Percentiles rank a stretch among this genome's conserved stretches.
These are phyloP conservation scores for Lichtheimia ornata DNA, from an alignment of 371 early-diverging fungal genomes.

Conservation along the genomic window DNA sequence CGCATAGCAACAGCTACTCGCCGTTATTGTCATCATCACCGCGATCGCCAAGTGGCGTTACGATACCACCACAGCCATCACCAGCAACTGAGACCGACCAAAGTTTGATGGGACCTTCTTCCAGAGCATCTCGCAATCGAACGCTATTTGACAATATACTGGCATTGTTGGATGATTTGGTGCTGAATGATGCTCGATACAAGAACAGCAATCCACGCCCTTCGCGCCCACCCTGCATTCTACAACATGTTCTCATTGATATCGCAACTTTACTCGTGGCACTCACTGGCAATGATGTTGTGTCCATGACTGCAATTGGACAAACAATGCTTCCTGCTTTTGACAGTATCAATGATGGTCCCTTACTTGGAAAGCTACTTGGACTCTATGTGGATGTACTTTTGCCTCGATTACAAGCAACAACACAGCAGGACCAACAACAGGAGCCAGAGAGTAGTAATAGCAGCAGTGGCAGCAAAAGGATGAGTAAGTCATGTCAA, in stretches of 20 bases:
- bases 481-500: too few species aligned
- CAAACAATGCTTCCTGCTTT: conserved; percentile 45
- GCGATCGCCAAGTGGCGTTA: too few species aligned
- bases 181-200: conserved; percentile 61
- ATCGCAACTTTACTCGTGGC: conserved; percentile 41
- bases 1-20: too few species aligned
- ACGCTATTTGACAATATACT: conserved; percentile 35
- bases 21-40: too few species aligned
- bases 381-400: conserved; percentile 40
- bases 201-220: conserved; percentile 53
- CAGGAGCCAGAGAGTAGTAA: background rate
- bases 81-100: too few species aligned
- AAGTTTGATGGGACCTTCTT: too few species aligned
- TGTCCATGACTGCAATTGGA: conserved; percentile 36
- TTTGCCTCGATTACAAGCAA: conserved; percentile 30
- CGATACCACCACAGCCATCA: too few species aligned
- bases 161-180: conserved; percentile 46
- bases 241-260: conserved; percentile 57
- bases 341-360: conserved; percentile 36
- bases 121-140: background rate
- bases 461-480: too few species aligned
- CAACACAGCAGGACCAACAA: conserved; percentile 12
- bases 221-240: conserved; percentile 54
- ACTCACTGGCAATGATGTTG: conserved; percentile 26
- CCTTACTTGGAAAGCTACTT: conserved; percentile 33